Base-by-base conservation (phyloP, 306 rosid genomes). In the Biancaea sappan region DNA sequence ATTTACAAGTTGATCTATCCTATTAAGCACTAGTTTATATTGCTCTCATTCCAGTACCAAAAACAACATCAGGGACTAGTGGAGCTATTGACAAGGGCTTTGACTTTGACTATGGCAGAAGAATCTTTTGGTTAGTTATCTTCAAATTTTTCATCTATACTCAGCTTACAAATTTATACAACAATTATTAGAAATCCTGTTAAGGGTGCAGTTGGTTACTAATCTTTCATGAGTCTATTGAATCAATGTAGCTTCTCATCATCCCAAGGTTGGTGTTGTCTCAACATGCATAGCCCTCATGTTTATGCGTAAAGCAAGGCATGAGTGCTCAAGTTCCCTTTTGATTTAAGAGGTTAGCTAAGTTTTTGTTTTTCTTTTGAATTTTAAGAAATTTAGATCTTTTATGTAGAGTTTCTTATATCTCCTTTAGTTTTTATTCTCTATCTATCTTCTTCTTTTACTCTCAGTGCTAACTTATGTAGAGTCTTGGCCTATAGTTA, bases 251-350 rank as follows among this genome's bases (percentile, higher is more conserved):
- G 98, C 92, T 19, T 63, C 89, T 72, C 83, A 65, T 48, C 98
- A 93, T 77, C 92, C 96, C 6, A 89, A 78, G 76, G 79, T 91
- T 74, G 98, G 88, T 8, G 87, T 79, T 72, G 52, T 88, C 78
- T 89, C 91, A 73, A 84, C 97, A 73, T 81, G 87, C 81, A 81
- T 87, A 51, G 97, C 97, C 72, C 93, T 88, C 73, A 86, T 91
- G 93, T 89, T 81, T 79, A 82, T 83, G 74, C 83, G n/a, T n/a
- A n/a, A n/a, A n/a, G n/a, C n/a, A n/a, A n/a, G n/a, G n/a, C n/a
- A n/a, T n/a, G n/a, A n/a, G 40, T 53, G 50, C 40, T 83, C 96
- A 43, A 93, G 97, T 82, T 69, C 92, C 2, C 86, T 93, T 69
- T 56, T 93, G 88, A 54, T 91, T 76, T 91, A 90, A 74, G 98